Conservation (phyloP, 2,329 filamentous ascomycete genomes). For the Dendryphion nanum region DNA sequence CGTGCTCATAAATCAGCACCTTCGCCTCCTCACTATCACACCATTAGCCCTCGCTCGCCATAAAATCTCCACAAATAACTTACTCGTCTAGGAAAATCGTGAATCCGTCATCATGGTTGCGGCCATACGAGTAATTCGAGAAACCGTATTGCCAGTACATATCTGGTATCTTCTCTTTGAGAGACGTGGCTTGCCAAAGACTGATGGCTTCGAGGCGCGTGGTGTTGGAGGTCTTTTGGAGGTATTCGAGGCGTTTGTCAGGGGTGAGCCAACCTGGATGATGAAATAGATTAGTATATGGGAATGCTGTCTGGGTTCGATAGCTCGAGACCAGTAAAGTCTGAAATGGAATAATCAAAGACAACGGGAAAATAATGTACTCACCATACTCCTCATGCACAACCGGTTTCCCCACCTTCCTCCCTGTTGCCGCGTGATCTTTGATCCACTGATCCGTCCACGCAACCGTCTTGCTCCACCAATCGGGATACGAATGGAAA, state of each 20-base stretch:
- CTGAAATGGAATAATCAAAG: too few relatives aligned
- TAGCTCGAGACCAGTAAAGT: too few relatives aligned
- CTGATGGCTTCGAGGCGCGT: slow-evolving; percentile 48
- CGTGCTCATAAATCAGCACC: slow-evolving; percentile 20
- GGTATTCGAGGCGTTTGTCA: slow-evolving; percentile 48
- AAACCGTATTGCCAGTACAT: slow-evolving; percentile 59
- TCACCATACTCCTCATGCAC: slow-evolving; percentile 53
- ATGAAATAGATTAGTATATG: too few relatives aligned
- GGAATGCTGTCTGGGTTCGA: too few relatives aligned
- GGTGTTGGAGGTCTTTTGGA: slow-evolving; percentile 44
- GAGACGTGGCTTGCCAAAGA: slow-evolving; percentile 51
- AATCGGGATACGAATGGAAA: slow-evolving; percentile 58
- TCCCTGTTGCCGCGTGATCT: slow-evolving; percentile 50
- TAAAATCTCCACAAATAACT: not conserved
- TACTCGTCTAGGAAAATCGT: slow-evolving; percentile 53
- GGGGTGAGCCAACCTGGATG: slow-evolving; percentile 48
- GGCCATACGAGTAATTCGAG: slow-evolving; percentile 52
- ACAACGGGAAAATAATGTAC: slow-evolving; percentile 13
- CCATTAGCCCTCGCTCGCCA: not conserved
- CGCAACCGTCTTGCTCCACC: slow-evolving; percentile 53
- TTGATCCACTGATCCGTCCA: slow-evolving; percentile 57
- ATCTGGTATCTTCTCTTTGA: slow-evolving; percentile 51
- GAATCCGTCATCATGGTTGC: slow-evolving; percentile 57
- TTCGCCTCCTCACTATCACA: slow-evolving; percentile 15
- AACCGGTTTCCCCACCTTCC: slow-evolving; percentile 51